phyloP scores from a whole-genome alignment of 768 basidiomycete species.

The Pulveroboletus sp. region DNA sequence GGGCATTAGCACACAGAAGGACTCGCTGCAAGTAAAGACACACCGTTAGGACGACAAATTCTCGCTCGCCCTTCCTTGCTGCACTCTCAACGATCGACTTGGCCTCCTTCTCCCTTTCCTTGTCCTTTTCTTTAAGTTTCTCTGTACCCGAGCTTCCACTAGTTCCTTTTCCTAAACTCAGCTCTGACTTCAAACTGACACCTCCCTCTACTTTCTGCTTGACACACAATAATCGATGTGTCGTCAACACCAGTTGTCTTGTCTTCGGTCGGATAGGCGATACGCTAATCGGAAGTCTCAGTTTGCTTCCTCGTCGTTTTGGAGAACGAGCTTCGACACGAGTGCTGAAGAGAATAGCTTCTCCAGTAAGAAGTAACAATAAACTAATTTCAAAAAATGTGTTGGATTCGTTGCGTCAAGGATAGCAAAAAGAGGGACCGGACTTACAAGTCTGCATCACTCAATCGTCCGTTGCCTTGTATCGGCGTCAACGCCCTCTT shows the following conservation, averaged over 20 bases:
- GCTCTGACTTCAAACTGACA: slow-evolving; percentile 47
- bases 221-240: slow-evolving; percentile 51
- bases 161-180: slow-evolving; percentile 33
- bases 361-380: slow-evolving; percentile 40
- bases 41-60: slow-evolving; percentile 60
- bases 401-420: not conserved
- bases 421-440: not conserved
- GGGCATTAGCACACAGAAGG: not conserved
- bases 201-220: slow-evolving; percentile 39
- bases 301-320: slow-evolving; percentile 52
- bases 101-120: slow-evolving; percentile 44
- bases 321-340: slow-evolving; percentile 50
- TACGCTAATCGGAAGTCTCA: slow-evolving; percentile 48
- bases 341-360: slow-evolving; percentile 47
- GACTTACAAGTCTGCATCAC: slow-evolving; percentile 44
- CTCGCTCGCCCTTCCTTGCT: slow-evolving; percentile 50
- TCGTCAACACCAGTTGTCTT: slow-evolving; percentile 54
- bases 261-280: slow-evolving; percentile 45
- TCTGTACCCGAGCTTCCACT: slow-evolving; percentile 7
- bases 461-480: slow-evolving; percentile 39
- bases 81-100: slow-evolving; percentile 43
- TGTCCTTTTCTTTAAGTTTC: slow-evolving; percentile 29
- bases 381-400: slow-evolving; percentile 19
- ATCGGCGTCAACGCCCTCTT: slow-evolving; percentile 51
- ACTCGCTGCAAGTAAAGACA: slow-evolving; percentile 17